Conservation (phyloP, 192 early-diverging fungal genomes). For the Piromyces sp. region DNA sequence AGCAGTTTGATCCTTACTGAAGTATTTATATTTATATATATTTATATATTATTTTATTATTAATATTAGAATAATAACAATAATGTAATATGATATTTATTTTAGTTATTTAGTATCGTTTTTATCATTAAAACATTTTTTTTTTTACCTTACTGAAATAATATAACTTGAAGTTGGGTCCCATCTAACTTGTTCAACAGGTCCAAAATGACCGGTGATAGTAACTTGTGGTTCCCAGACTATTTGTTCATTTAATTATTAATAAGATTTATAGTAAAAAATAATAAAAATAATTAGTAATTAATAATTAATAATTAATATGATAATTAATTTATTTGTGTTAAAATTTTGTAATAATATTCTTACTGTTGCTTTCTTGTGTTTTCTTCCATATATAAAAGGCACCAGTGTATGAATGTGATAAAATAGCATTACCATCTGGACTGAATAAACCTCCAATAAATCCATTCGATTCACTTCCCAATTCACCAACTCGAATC, state of each 20-base stretch:
- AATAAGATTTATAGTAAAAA: no score
- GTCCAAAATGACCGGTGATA: constrained; percentile 62
- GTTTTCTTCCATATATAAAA: constrained; percentile 64
- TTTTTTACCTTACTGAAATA: constrained; percentile 42
- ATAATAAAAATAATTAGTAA: no score
- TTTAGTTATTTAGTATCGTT: not conserved
- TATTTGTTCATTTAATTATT: not conserved
- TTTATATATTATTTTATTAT: not conserved
- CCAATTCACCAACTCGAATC: constrained; percentile 76
- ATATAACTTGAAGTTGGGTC: constrained; percentile 54
- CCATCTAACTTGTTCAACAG: constrained; percentile 71
- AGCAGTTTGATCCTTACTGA: constrained; percentile 78
- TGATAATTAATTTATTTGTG: no score
- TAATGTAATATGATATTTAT: no score
- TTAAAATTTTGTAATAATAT: no score
- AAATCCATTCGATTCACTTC: constrained; percentile 64
- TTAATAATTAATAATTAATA: no score
- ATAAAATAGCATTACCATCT: constrained; percentile 43
- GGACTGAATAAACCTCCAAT: constrained; percentile 56
- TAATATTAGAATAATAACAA: no score
- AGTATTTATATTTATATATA: not conserved
- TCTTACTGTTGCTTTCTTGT: not conserved
- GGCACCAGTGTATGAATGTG: constrained; percentile 65
- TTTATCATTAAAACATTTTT: not conserved
- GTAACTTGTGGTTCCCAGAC: constrained; percentile 55